phyloP scores from a whole-genome alignment of 2,329 filamentous ascomycete genomes.

The Fusarium scirpi region DNA sequence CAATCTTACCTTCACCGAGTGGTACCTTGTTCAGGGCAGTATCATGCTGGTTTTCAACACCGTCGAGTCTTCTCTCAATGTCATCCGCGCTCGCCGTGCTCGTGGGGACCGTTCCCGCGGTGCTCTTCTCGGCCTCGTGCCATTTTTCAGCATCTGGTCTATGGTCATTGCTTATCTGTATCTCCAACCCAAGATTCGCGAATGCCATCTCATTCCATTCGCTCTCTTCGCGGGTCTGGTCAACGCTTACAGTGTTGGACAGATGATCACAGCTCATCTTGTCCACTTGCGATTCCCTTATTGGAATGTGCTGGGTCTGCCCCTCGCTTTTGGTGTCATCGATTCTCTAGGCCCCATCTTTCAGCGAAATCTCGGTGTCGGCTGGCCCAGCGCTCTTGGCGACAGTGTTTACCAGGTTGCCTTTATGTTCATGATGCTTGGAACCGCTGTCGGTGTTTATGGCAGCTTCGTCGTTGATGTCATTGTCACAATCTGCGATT shows the following conservation, averaged over 20 bases:
- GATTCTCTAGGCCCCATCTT: slow-evolving; percentile 82
- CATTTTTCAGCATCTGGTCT: slow-evolving; percentile 82
- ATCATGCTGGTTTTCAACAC: slow-evolving; percentile 89
- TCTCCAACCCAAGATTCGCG: slow-evolving; percentile 85
- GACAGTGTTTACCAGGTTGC: slow-evolving; percentile 87
- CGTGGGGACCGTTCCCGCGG: slow-evolving; percentile 78
- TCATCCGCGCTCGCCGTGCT: slow-evolving; percentile 81
- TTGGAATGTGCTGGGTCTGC: slow-evolving; percentile 85
- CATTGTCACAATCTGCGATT: slow-evolving; percentile 97
- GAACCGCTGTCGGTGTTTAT: slow-evolving; percentile 89
- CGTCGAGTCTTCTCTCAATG: slow-evolving; percentile 81
- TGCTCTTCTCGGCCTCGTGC: slow-evolving; percentile 84
- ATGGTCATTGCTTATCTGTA: slow-evolving; percentile 83
- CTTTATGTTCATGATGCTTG: slow-evolving; percentile 90
- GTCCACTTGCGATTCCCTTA: slow-evolving; percentile 91
- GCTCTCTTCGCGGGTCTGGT: slow-evolving; percentile 87
- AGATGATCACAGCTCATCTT: slow-evolving; percentile 95
- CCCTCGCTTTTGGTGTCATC: slow-evolving; percentile 80
- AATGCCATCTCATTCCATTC: slow-evolving; percentile 89
- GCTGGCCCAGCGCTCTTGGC: slow-evolving; percentile 82
- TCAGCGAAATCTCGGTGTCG: slow-evolving; percentile 68
- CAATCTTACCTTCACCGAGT: slow-evolving; percentile 86
- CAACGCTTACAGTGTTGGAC: slow-evolving; percentile 94
- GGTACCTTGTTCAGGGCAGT: slow-evolving; percentile 89
- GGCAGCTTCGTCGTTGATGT: slow-evolving; percentile 97